A percentile compares a stretch with the other conserved stretches of the same genome.
phyloP scores from a whole-genome alignment of 768 basidiomycete species.

The Psilocybe cyanescens region DNA sequence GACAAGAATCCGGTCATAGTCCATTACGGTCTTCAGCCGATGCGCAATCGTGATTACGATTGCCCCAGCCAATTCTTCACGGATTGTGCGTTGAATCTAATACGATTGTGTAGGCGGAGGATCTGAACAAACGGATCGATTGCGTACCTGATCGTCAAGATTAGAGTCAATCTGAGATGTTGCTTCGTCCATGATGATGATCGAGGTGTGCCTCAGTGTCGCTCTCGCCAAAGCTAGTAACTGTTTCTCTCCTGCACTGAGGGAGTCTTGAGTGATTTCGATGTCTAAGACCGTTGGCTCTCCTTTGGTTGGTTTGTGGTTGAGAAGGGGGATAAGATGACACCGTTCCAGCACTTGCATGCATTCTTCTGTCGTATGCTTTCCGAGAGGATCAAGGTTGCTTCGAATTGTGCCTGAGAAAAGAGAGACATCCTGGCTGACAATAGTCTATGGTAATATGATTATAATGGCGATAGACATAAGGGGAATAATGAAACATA shows the following conservation, averaged over 20 bases:
- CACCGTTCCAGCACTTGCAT: conserved; percentile 67
- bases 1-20: conserved; percentile 78
- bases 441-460: conserved; percentile 56
- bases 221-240: conserved; percentile 73
- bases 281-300: conserved; percentile 54
- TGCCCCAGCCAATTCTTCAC: conserved; percentile 69
- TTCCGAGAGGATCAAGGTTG: conserved; percentile 72
- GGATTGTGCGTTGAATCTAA: conserved; percentile 74
- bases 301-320: conserved; percentile 32
- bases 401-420: conserved; percentile 75
- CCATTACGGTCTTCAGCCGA: conserved; percentile 75
- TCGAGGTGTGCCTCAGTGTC: conserved; percentile 62
- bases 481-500: conserved; percentile 29
- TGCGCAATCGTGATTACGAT: conserved; percentile 89
- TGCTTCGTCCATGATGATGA: conserved; percentile 80
- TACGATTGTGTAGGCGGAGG: neutral
- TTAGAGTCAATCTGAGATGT: conserved; percentile 75
- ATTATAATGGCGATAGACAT: neutral
- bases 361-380: conserved; percentile 63
- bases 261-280: conserved; percentile 64
- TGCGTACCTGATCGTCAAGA: conserved; percentile 65
- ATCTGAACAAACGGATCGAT: neutral
- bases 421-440: conserved; percentile 75
- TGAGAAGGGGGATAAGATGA: conserved; percentile 54
- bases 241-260: conserved; percentile 82